phyloP scores from a whole-genome alignment of 1,284 basidiomycete genomes.

The Thecaphora thlaspeos region DNA sequence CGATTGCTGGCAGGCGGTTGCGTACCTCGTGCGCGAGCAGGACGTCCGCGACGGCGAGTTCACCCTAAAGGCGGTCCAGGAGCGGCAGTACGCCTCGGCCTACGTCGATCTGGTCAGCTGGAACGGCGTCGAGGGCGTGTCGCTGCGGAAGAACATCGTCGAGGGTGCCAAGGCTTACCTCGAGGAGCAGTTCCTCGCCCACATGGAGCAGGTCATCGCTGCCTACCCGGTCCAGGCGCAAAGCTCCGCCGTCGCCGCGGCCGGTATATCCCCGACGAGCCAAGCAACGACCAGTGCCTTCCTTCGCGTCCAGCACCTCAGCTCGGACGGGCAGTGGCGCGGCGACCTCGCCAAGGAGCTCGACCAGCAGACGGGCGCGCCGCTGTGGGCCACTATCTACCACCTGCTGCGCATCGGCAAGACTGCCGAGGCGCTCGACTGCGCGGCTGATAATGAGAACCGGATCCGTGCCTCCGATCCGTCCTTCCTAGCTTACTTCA shows the following conservation, averaged over 20 bases:
- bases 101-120: slow-evolving; percentile 56
- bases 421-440: slow-evolving; percentile 71
- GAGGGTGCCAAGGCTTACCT: slow-evolving; percentile 72
- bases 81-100: slow-evolving; percentile 61
- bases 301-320: slow-evolving; percentile 47
- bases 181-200: slow-evolving; percentile 72
- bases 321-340: slow-evolving; percentile 46
- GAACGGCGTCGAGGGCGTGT: slow-evolving; percentile 22
- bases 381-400: slow-evolving; percentile 89
- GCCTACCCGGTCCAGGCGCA: slow-evolving; percentile 79
- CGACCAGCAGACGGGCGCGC: slow-evolving; percentile 56
- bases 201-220: slow-evolving; percentile 84
- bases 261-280: slow-evolving; percentile 84
- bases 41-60: slow-evolving; percentile 59
- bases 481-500: slow-evolving; percentile 80
- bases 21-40: slow-evolving; percentile 60
- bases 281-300: slow-evolving; percentile 71
- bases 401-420: slow-evolving; percentile 87
- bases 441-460: slow-evolving; percentile 69
- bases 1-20: slow-evolving; percentile 60
- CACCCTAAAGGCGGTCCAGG: slow-evolving; percentile 48
- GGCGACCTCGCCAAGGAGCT: slow-evolving; percentile 46
- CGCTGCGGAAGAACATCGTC: slow-evolving; percentile 64
- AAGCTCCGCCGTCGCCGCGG: slow-evolving; percentile 76
- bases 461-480: slow-evolving; percentile 78